Conservation (phyloP, 2,329 filamentous ascomycete species). For the Acrodontium crateriforme region DNA sequence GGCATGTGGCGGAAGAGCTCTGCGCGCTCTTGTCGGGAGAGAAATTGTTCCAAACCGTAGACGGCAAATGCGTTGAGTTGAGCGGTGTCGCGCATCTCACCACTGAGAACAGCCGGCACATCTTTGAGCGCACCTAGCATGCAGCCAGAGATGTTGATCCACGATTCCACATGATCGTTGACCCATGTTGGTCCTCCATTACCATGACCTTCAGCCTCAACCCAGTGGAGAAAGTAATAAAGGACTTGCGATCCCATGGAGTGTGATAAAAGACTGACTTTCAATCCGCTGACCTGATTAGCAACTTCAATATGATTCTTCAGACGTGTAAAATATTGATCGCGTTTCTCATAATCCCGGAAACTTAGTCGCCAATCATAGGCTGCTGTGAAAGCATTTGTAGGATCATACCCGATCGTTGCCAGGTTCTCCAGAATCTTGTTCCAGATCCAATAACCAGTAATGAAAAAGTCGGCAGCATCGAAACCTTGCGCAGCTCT, state of each 20-base stretch:
- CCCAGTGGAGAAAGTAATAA: conserved; percentile 73
- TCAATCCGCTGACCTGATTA: conserved; percentile 56
- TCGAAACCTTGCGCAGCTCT: conserved; percentile 93
- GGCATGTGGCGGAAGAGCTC: conserved; percentile 97
- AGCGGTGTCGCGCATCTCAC: conserved; percentile 96
- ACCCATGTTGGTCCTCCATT: conserved; percentile 80
- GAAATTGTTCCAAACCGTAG: conserved; percentile 90
- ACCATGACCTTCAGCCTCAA: conserved; percentile 64
- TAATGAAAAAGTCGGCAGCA: conserved; percentile 86
- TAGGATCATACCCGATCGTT: conserved; percentile 89
- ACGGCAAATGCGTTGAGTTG: conserved; percentile 94
- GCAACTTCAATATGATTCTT: conserved; percentile 85
- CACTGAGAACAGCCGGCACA: conserved; percentile 76
- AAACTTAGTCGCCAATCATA: conserved; percentile 94
- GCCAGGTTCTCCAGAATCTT: conserved; percentile 96
- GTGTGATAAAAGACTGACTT: conserved; percentile 78
- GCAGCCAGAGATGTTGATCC: conserved; percentile 97
- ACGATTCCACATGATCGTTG: conserved; percentile 75
- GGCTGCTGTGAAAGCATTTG: conserved; percentile 51
- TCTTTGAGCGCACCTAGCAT: conserved; percentile 94
- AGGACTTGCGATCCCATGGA: conserved; percentile 96
- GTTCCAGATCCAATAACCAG: conserved; percentile 96
- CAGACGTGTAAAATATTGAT: conserved; percentile 85
- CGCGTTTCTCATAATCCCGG: conserved; percentile 72
- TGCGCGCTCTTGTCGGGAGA: conserved; percentile 77